A percentile compares a stretch with the other conserved stretches of the same genome.
These are phyloP conservation scores for Emergomyces pasteurianus DNA, from an alignment of 2,329 filamentous ascomycete genomes.

Conservation along the genomic window DNA sequence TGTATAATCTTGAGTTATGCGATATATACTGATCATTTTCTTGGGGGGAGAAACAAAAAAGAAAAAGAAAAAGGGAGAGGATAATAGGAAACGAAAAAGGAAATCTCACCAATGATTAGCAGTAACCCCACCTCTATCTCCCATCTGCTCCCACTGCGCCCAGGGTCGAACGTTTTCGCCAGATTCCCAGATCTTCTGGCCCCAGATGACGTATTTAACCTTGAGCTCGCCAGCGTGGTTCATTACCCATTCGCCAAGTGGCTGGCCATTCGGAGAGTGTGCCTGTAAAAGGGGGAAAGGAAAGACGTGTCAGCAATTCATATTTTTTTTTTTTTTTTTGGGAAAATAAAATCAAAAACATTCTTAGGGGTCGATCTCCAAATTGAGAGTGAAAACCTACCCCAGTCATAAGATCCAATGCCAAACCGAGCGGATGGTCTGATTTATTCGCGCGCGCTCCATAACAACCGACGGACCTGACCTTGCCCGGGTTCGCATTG, in stretches of 20 bases:
- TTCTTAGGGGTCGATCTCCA: too few species aligned
- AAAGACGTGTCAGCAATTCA: background rate
- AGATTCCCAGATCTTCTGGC: background rate
- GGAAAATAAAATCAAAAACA: too few species aligned
- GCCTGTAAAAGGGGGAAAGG: background rate
- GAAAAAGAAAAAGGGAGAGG: too few species aligned
- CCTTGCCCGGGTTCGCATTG: background rate
- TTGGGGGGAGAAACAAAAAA: too few species aligned
- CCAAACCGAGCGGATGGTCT: background rate
- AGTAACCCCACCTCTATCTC: background rate
- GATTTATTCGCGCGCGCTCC: background rate
- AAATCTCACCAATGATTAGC: background rate
- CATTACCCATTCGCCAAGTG: background rate
- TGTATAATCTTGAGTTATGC: too few species aligned
- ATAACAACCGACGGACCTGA: background rate
- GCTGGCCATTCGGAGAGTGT: background rate
- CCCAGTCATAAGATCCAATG: background rate
- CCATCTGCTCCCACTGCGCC: background rate
- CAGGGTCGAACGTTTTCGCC: background rate
- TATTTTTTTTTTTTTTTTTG: too few species aligned
- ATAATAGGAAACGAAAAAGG: too few species aligned
- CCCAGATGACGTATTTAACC: background rate
- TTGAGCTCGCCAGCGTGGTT: background rate
- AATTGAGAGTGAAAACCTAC: background rate
- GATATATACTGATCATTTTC: too few species aligned